A percentile compares a stretch with the other conserved stretches of the same genome.
Conservation (phyloP, 495 filamentous ascomycete genomes). For the Saxophila tyrrhenica region DNA sequence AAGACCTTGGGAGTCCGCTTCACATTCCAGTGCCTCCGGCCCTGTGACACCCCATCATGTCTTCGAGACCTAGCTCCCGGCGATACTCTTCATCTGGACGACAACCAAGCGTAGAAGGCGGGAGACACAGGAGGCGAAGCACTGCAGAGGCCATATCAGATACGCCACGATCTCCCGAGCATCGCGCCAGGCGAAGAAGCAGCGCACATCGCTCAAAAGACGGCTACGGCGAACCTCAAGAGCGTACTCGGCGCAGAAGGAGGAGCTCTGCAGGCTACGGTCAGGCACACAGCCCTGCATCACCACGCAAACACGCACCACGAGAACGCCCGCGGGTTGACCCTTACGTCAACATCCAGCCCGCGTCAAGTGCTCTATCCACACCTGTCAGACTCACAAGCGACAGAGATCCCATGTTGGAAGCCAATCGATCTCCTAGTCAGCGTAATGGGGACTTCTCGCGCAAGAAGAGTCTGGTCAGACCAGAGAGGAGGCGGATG, state of each 20-base stretch:
- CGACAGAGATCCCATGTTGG: constrained; percentile 19
- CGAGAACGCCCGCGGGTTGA: constrained; percentile 4
- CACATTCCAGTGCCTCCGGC: neutral
- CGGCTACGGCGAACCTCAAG: neutral
- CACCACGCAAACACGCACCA: neutral
- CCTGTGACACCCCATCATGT: neutral
- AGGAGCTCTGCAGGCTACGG: constrained; percentile 10
- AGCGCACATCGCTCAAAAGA: neutral
- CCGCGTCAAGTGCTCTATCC: constrained; percentile 9
- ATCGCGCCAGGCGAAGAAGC: neutral
- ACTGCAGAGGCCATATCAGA: neutral
- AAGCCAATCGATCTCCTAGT: neutral
- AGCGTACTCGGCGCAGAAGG: neutral
- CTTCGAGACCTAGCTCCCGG: neutral
- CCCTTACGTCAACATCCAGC: neutral
- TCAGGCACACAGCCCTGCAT: neutral
- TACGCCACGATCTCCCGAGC: neutral
- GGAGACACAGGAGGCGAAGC: neutral
- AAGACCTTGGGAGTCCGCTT: no score
- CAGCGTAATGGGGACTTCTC: constrained; percentile 32
- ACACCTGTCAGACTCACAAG: neutral
- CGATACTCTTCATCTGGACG: neutral
- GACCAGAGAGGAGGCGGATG: constrained; percentile 75
- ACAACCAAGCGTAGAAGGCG: neutral
- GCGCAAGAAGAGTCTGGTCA: constrained; percentile 73